Conservation (phyloP, 192 early-diverging fungal genomes). For the Umbelopsis ramanniana region DNA sequence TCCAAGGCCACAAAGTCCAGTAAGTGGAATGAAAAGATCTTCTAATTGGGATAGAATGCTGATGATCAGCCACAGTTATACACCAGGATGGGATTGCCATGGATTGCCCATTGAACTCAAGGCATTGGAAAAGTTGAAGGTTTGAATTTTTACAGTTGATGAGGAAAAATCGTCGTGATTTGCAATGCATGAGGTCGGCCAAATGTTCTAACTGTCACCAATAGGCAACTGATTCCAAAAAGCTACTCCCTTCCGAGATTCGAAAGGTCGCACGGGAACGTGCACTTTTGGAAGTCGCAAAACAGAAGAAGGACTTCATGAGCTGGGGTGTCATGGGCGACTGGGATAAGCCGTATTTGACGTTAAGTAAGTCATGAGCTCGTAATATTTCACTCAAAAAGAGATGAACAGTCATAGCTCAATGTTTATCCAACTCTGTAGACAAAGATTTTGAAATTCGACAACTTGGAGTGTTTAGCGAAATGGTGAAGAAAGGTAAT, state of each 20-base stretch:
- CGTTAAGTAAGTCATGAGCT: conserved; percentile 44
- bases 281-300: conserved; percentile 61
- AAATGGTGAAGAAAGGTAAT: conserved; percentile 69
- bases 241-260: conserved; percentile 51
- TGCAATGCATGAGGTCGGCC: not conserved
- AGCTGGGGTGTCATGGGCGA: conserved; percentile 80
- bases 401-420: not conserved
- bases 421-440: not conserved
- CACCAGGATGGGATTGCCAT: conserved; percentile 83
- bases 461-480: conserved; percentile 71
- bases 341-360: conserved; percentile 71
- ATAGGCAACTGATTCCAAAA: not conserved
- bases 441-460: conserved; percentile 75
- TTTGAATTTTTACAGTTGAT: not conserved
- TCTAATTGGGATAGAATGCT: not conserved
- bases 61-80: conserved; percentile 44
- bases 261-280: conserved; percentile 59
- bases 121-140: conserved; percentile 64
- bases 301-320: conserved; percentile 61
- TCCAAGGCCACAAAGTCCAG: conserved; percentile 70
- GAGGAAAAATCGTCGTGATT: not conserved
- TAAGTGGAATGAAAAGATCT: conserved; percentile 33
- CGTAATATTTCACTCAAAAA: not conserved
- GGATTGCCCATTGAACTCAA: conserved; percentile 84
- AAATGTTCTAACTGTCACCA: not conserved